phyloP scores from a whole-genome alignment of 139 green algal genomes.

The Coelastrella sp. region DNA sequence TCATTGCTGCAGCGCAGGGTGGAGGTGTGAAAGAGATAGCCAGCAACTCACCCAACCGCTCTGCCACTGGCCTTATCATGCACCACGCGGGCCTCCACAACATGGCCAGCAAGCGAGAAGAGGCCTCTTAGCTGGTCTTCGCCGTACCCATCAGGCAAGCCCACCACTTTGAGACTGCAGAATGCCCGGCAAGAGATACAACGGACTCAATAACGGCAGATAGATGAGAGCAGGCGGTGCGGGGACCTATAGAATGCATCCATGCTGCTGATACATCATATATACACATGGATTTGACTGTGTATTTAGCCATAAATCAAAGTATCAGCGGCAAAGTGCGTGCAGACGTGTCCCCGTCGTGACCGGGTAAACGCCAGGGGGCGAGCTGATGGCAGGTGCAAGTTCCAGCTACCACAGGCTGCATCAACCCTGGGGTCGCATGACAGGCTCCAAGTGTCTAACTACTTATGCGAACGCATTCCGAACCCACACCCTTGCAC shows the following conservation, averaged over 20 bases:
- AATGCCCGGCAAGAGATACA: neutral
- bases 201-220: neutral
- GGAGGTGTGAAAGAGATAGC: neutral
- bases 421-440: too few species aligned
- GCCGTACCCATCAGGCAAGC: neutral
- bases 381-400: too few species aligned
- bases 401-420: too few species aligned
- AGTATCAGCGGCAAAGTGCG: too few species aligned
- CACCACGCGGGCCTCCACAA: conserved; percentile 22
- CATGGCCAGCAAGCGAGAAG: conserved; percentile 30
- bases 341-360: too few species aligned
- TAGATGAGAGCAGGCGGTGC: neutral
- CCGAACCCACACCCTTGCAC: neutral
- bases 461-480: neutral
- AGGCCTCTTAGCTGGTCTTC: conserved; percentile 35
- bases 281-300: too few species aligned
- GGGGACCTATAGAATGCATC: too few species aligned
- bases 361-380: too few species aligned
- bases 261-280: too few species aligned
- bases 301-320: too few species aligned
- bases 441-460: neutral
- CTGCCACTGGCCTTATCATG: conserved; percentile 34
- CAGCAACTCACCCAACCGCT: conserved; percentile 14
- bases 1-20: neutral
- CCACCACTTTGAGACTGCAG: conserved; percentile 16